A percentile compares a stretch with the other conserved stretches of the same genome.
Conservation (phyloP, 2,329 filamentous ascomycete genomes). For the Arthrobotrys pseudoclavata region DNA sequence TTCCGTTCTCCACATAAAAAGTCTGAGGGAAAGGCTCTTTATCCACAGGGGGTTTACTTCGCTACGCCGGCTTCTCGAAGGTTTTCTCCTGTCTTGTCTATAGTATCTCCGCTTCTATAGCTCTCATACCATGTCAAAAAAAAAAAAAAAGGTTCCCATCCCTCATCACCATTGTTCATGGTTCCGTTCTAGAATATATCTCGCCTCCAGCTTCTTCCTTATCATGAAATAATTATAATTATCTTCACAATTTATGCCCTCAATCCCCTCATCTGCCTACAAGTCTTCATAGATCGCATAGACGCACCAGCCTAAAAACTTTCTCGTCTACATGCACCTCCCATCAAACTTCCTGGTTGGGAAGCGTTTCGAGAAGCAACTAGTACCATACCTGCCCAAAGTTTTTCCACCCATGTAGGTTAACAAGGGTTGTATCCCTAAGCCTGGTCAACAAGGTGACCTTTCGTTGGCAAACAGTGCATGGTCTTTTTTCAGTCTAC, state of each 20-base stretch:
- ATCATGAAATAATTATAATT: neutral
- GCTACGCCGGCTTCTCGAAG: conserved; percentile 33
- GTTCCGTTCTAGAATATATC: neutral
- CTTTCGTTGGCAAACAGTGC: conserved; percentile 40
- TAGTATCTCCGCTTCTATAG: conserved; percentile 22
- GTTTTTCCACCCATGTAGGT: conserved; percentile 1
- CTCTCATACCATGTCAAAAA: no score
- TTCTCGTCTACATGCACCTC: conserved; percentile 25
- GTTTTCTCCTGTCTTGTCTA: conserved; percentile 1
- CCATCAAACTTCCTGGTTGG: conserved; percentile 42
- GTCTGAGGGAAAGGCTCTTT: neutral
- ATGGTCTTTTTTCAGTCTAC: neutral
- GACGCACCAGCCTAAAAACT: conserved; percentile 55
- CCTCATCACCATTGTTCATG: neutral
- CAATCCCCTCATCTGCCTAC: conserved; percentile 4
- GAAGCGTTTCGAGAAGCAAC: conserved; percentile 45
- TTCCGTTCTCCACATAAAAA: conserved; percentile 22
- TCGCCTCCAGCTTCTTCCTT: conserved; percentile 31
- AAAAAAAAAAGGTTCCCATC: no score
- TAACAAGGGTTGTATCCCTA: conserved; percentile 43
- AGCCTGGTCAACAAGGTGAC: conserved; percentile 18
- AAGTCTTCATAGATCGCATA: conserved; percentile 30
- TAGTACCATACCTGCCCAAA: conserved; percentile 7
- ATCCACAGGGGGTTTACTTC: conserved; percentile 11
- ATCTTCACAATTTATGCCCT: conserved; percentile 9